A percentile compares a stretch with the other conserved stretches of the same genome.
Evolutionary conservation across 306 rosid species (phyloP).

Genomic region (Cucurbita moschata): DNA sequence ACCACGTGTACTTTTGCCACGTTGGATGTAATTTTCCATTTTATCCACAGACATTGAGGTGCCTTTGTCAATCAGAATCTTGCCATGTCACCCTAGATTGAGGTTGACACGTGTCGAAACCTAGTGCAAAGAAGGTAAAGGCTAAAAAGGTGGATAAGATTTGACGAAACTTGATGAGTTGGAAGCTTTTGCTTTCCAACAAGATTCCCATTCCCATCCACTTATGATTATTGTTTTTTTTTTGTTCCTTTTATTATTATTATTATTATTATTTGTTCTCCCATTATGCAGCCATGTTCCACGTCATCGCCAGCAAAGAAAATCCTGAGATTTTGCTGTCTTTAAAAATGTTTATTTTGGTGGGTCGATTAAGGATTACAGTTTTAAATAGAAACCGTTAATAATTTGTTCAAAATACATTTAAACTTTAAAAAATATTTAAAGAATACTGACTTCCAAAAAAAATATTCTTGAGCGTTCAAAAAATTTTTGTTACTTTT

Average conservation of each 20-base stretch:
- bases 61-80: neutral
- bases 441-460: no score
- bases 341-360: neutral
- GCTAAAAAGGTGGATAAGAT: neutral
- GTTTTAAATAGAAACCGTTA: no score
- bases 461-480: no score
- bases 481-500: no score
- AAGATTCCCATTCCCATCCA: constrained; percentile 1
- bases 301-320: neutral
- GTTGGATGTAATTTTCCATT: neutral
- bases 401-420: no score
- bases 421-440: no score
- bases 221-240: neutral
- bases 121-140: neutral
- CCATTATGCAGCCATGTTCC: neutral
- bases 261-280: no score
- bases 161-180: neutral
- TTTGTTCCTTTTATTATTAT: no score
- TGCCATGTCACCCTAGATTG: neutral
- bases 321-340: constrained; percentile 2
- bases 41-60: neutral
- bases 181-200: constrained; percentile 2
- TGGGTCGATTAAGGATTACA: neutral
- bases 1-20: constrained; percentile 2
- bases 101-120: neutral